Evolutionary conservation across 805 yeast genomes (phyloP).

Genomic region (Teunomyces cretensis): DNA sequence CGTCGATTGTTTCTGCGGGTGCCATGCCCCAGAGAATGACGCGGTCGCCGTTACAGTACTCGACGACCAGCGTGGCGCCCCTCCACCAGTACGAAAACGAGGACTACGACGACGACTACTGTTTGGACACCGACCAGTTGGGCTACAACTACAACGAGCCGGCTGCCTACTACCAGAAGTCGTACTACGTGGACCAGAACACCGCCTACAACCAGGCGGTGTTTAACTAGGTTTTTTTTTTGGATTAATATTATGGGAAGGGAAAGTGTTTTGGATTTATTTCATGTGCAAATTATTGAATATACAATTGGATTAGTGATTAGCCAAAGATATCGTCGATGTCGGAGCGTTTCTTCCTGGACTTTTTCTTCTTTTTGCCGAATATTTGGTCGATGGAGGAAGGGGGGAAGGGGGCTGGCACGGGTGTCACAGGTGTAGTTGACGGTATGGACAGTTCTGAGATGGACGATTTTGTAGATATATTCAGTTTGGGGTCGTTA

Average conservation of each 20-base stretch:
- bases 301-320: conserved; percentile 1
- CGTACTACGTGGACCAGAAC: conserved; percentile 2
- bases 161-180: background rate
- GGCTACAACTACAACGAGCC: conserved; percentile 10
- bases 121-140: conserved; percentile 45
- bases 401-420: conserved; percentile 2
- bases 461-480: no score
- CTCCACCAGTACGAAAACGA: conserved; percentile 1
- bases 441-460: no score
- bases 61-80: background rate
- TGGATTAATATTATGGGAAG: background rate
- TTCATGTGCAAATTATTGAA: background rate
- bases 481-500: no score
- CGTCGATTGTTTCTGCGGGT: background rate
- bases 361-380: conserved; percentile 9
- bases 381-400: conserved; percentile 10
- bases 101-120: conserved; percentile 44
- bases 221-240: background rate
- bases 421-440: background rate
- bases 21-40: background rate
- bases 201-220: conserved; percentile 4
- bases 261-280: background rate
- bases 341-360: conserved; percentile 17
- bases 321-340: conserved; percentile 78
- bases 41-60: conserved; percentile 1